phyloP scores from a whole-genome alignment of 441 rosid genomes.

The Geranium incanum region DNA sequence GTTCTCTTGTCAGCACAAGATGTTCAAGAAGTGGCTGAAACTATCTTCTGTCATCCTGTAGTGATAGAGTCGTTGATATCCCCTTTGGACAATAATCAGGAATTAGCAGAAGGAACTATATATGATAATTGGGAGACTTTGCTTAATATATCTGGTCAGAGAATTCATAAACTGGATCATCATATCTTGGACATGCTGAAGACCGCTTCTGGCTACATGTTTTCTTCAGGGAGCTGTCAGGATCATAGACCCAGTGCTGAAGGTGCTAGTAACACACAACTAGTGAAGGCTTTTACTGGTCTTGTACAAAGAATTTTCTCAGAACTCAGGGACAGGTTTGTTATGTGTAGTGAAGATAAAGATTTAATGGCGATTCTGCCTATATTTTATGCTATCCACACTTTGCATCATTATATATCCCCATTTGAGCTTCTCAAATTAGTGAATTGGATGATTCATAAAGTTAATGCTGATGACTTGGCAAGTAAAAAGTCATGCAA shows the following conservation, averaged over 20 bases:
- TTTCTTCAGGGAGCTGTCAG: conserved; percentile 32
- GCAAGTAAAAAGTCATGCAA: conserved; percentile 26
- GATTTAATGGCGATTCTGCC: conserved; percentile 43
- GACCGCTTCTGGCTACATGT: conserved; percentile 41
- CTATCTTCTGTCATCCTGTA: conserved; percentile 63
- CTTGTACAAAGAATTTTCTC: conserved; percentile 37
- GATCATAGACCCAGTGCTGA: conserved; percentile 24
- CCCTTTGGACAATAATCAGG: conserved; percentile 42
- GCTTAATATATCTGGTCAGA: conserved; percentile 34
- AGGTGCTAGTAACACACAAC: conserved; percentile 26
- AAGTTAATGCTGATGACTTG: conserved; percentile 30
- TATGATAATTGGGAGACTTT: conserved; percentile 36
- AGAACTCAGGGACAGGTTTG: conserved; percentile 39
- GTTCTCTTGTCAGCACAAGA: conserved; percentile 28
- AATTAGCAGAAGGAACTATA: conserved; percentile 25
- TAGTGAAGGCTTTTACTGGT: conserved; percentile 39
- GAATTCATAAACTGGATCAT: conserved; percentile 49
- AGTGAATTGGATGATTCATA: conserved; percentile 50
- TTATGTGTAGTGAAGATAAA: conserved; percentile 40
- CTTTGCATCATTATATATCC: conserved; percentile 48
- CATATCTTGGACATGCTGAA: conserved; percentile 51
- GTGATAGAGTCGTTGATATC: conserved; percentile 36
- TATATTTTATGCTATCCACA: conserved; percentile 45
- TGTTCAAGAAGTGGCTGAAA: conserved; percentile 46
- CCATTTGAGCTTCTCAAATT: conserved; percentile 64